Percentiles rank a stretch among this genome's conserved stretches.
Evolutionary conservation across 352 stramenopile genomes (phyloP).

Genomic region (Globisporangium cylindrosporum): DNA sequence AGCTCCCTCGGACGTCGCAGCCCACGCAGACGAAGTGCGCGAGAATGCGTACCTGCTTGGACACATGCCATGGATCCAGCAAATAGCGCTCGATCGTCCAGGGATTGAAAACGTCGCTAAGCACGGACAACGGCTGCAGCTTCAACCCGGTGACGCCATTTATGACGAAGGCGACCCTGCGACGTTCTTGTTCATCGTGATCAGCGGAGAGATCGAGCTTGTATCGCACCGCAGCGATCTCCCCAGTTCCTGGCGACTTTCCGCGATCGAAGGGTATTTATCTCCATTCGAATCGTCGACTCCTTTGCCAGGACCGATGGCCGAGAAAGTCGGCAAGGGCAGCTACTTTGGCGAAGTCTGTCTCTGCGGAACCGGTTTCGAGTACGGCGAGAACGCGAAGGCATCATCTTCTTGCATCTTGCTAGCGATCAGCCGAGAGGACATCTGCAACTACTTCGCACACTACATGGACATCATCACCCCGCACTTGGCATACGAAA

Average conservation of each 20-base stretch:
- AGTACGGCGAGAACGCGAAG: slow-evolving; percentile 54
- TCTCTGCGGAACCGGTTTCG: slow-evolving; percentile 26
- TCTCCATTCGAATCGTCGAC: background rate
- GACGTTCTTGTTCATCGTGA: slow-evolving; percentile 65
- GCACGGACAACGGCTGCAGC: slow-evolving; percentile 37
- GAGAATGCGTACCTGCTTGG: slow-evolving; percentile 43
- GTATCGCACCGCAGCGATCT: slow-evolving; percentile 3
- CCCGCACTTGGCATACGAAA: slow-evolving; percentile 54
- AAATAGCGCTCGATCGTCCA: slow-evolving; percentile 45
- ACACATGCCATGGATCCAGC: slow-evolving; percentile 57
- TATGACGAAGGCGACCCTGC: slow-evolving; percentile 62
- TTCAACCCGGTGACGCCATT: slow-evolving; percentile 42
- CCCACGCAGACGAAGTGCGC: slow-evolving; percentile 32
- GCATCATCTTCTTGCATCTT: slow-evolving; percentile 33
- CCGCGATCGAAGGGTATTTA: slow-evolving; percentile 13
- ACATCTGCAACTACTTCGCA: slow-evolving; percentile 56
- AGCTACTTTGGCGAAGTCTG: slow-evolving; percentile 69
- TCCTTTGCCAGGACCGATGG: slow-evolving; percentile 4
- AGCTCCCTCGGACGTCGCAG: slow-evolving; percentile 9
- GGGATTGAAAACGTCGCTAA: slow-evolving; percentile 48
- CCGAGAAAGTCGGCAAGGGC: slow-evolving; percentile 35
- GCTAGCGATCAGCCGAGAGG: slow-evolving; percentile 47
- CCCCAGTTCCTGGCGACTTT: slow-evolving; percentile 17
- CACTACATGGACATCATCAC: slow-evolving; percentile 70
- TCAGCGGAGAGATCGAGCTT: slow-evolving; percentile 50